A percentile compares a stretch with the other conserved stretches of the same genome.
phyloP scores from a whole-genome alignment of 768 basidiomycete species.

The Termitomyces sp. region DNA sequence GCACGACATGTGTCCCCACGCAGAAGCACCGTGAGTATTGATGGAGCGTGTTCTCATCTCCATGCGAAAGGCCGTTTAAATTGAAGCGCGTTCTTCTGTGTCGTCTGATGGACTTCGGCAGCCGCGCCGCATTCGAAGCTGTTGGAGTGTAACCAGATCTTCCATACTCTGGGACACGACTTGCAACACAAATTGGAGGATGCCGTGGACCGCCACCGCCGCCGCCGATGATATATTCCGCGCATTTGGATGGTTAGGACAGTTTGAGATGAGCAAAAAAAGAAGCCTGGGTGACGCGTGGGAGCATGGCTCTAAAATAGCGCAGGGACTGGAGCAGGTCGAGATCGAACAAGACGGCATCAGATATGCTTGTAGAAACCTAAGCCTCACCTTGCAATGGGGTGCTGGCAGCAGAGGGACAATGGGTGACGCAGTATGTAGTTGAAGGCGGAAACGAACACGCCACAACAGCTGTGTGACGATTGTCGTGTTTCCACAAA shows the following conservation, averaged over 20 bases:
- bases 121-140: slow-evolving; percentile 2
- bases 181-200: background rate
- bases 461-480: background rate
- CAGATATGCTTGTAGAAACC: background rate
- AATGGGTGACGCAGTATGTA: too few species aligned
- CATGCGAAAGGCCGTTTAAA: background rate
- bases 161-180: background rate
- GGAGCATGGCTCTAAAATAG: background rate
- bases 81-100: background rate
- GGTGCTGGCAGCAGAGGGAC: background rate
- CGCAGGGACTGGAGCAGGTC: background rate
- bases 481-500: background rate
- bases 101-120: slow-evolving; percentile 1
- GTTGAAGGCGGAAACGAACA: background rate
- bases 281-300: background rate
- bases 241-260: background rate
- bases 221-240: background rate
- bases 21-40: slow-evolving; percentile 9
- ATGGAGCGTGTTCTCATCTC: slow-evolving; percentile 3
- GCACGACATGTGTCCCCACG: slow-evolving; percentile 4
- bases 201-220: slow-evolving; percentile 3
- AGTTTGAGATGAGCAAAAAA: background rate
- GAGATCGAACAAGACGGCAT: background rate
- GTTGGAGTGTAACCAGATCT: background rate
- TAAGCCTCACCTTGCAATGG: too few species aligned